Conservation (phyloP, 177 flowering plant genomes). For the Vitis hybrid region DNA sequence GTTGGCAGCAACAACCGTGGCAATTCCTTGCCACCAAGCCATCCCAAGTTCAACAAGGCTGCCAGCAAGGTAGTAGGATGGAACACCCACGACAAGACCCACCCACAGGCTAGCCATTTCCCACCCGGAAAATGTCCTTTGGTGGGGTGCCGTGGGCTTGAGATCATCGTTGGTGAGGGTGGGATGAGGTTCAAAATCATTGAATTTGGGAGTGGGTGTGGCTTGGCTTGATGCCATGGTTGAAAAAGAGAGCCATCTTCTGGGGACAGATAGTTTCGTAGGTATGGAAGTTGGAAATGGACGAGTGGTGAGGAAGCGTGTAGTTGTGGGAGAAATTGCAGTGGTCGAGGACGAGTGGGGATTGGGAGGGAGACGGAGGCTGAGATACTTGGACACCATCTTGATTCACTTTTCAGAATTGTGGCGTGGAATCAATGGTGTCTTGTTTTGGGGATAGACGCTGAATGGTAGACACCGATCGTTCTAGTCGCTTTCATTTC, state of each 20-base stretch:
- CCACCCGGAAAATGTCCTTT: constrained; percentile 60
- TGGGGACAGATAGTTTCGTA: background rate
- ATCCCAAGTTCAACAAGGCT: constrained; percentile 90
- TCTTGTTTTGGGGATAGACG: constrained; percentile 6
- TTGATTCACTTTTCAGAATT: constrained; percentile 15
- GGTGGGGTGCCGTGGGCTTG: constrained; percentile 44
- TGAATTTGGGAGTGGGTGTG: constrained; percentile 7
- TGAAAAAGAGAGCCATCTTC: constrained; percentile 14
- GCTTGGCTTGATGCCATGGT: constrained; percentile 31
- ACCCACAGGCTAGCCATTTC: constrained; percentile 90
- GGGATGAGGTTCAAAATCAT: constrained; percentile 38
- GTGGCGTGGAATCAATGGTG: constrained; percentile 9
- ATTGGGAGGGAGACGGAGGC: constrained; percentile 40
- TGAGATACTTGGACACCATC: constrained; percentile 44
- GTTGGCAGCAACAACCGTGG: constrained; percentile 82
- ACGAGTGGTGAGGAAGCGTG: background rate
- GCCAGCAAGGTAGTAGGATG: constrained; percentile 86
- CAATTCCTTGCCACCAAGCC: constrained; percentile 97
- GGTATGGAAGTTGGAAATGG: background rate
- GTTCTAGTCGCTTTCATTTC: no score
- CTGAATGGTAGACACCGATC: background rate
- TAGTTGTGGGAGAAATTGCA: constrained; percentile 11
- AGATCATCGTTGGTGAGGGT: constrained; percentile 72
- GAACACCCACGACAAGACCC: constrained; percentile 84
- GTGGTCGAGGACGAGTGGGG: constrained; percentile 14